Evolutionary conservation across 2,329 filamentous ascomycete genomes (phyloP).

Genomic region (Cercospora sp.): DNA sequence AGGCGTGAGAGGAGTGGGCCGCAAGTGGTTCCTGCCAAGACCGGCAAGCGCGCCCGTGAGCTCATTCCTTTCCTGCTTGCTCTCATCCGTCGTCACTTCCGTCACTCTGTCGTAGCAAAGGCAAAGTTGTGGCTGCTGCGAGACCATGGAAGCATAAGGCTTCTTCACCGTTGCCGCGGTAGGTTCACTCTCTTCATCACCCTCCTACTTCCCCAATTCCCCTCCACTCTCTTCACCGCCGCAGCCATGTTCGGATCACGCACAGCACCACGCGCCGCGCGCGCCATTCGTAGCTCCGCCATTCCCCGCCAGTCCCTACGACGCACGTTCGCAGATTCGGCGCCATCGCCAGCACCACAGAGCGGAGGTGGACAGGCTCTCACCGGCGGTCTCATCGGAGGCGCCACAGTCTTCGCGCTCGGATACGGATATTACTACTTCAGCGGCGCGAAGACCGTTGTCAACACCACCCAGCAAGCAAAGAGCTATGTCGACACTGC

Average conservation of each 20-base stretch:
- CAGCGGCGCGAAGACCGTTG: conserved; percentile 44
- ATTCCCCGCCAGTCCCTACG: conserved; percentile 3
- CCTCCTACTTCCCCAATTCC: not conserved
- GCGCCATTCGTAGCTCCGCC: conserved; percentile 13
- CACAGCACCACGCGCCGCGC: conserved; percentile 20
- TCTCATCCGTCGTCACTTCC: not conserved
- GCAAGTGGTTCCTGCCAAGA: not conserved
- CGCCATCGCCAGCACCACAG: conserved; percentile 10
- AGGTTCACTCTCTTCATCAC: not conserved
- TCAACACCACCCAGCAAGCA: conserved; percentile 55
- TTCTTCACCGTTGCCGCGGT: not conserved
- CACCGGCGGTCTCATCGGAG: conserved; percentile 22
- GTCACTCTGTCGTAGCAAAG: not conserved
- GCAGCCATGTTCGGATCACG: conserved; percentile 18
- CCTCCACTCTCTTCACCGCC: not conserved
- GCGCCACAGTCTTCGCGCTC: conserved; percentile 13
- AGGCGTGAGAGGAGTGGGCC: not conserved
- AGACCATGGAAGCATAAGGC: not conserved
- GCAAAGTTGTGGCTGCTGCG: not conserved
- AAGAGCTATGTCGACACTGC: conserved; percentile 60
- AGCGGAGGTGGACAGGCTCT: conserved; percentile 16
- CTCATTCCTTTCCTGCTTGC: not conserved
- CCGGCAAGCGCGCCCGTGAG: not conserved
- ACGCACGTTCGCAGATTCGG: conserved; percentile 19
- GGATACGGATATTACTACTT: conserved; percentile 20